phyloP scores from a whole-genome alignment of 768 basidiomycete species.

The Boletus tylopilopsis region DNA sequence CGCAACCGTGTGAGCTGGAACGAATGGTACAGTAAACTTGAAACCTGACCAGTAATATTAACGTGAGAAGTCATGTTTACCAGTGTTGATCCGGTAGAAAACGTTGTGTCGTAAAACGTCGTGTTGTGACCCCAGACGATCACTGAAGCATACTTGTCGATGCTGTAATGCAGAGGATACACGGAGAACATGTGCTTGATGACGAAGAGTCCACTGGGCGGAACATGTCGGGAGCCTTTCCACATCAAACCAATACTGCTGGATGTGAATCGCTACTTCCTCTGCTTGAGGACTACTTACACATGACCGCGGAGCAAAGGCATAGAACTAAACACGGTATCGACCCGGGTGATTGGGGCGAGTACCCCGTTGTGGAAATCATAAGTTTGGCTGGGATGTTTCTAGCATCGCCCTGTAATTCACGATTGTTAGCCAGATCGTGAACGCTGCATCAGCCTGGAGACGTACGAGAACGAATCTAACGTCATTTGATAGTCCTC shows the following conservation, averaged over 20 bases:
- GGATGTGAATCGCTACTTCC: not conserved
- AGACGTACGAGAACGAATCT: slow-evolving; percentile 11
- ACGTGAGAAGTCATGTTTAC: not conserved
- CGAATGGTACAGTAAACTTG: too few species aligned
- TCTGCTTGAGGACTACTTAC: slow-evolving; percentile 2
- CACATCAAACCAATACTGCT: slow-evolving; percentile 4
- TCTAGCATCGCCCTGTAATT: slow-evolving; percentile 3
- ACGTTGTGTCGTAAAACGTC: slow-evolving; percentile 9
- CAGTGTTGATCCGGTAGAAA: slow-evolving; percentile 11
- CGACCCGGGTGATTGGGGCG: too few species aligned
- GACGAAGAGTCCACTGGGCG: slow-evolving; percentile 4
- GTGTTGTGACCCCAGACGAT: slow-evolving; percentile 12
- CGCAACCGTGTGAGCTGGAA: too few species aligned
- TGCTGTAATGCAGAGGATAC: too few species aligned
- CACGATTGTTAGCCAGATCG: not conserved
- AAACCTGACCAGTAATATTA: not conserved
- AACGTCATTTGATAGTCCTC: slow-evolving; percentile 8
- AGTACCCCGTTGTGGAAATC: slow-evolving; percentile 12
- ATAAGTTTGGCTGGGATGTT: slow-evolving; percentile 13
- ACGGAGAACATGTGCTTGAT: slow-evolving; percentile 4
- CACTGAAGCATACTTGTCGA: not conserved
- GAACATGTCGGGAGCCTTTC: too few species aligned
- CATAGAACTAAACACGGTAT: slow-evolving; percentile 10
- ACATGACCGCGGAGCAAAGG: slow-evolving; percentile 10
- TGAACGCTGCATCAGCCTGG: too few species aligned